Percentiles rank a stretch among this genome's conserved stretches.
Evolutionary conservation across 495 filamentous ascomycete genomes (phyloP).

Genomic region (Penicillium mononematosum): DNA sequence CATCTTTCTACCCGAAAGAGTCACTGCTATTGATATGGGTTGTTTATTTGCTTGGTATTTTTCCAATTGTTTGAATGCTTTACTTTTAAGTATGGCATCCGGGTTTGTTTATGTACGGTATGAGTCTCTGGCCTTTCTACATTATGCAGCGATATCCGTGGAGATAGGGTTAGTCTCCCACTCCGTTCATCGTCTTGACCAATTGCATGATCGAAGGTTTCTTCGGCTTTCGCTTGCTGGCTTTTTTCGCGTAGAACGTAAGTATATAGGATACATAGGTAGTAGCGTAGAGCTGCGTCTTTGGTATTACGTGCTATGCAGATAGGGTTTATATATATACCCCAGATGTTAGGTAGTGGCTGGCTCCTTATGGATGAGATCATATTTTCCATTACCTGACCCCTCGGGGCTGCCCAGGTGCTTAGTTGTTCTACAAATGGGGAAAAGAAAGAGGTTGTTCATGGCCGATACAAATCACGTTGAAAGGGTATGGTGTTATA

Average conservation of each 20-base stretch:
- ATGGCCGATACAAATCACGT: conserved; percentile 12
- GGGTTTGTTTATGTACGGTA: conserved; percentile 30
- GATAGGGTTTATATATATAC: background rate
- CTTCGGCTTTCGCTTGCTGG: conserved; percentile 18
- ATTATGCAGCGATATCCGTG: conserved; percentile 43
- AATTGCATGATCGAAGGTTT: conserved; percentile 41
- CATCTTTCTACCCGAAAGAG: conserved; percentile 15
- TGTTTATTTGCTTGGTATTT: conserved; percentile 22
- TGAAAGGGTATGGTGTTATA: conserved; percentile 30
- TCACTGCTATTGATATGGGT: conserved; percentile 19
- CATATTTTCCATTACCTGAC: background rate
- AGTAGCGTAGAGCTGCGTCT: background rate
- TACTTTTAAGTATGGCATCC: conserved; percentile 22
- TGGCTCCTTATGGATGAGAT: background rate
- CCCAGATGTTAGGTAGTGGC: background rate
- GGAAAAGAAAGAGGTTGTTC: background rate
- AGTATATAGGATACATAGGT: too few relatives aligned
- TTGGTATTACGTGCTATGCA: background rate
- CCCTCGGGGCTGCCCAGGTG: background rate
- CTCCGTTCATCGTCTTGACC: conserved; percentile 33
- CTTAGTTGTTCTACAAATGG: background rate
- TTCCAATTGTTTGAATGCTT: conserved; percentile 15
- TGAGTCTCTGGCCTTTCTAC: conserved; percentile 29
- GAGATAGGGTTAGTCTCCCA: conserved; percentile 31
- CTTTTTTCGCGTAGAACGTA: background rate